These are phyloP conservation scores for Lecanoromycetidae sp. DNA, from an alignment of 2,329 filamentous ascomycete genomes.

Conservation along the genomic window DNA sequence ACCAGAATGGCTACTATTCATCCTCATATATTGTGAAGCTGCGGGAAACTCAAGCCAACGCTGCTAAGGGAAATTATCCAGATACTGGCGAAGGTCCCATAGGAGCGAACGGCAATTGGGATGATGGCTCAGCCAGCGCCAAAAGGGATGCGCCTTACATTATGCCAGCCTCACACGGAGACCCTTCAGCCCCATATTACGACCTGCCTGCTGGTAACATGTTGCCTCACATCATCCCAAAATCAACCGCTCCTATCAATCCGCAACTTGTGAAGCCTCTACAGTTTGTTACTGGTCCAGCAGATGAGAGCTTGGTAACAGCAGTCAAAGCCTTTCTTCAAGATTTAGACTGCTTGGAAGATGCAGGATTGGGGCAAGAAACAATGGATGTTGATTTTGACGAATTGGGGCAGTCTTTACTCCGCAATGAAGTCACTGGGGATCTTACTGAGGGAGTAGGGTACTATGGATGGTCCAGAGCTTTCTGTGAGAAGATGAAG, in stretches of 20 bases:
- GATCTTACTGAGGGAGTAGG: conserved; percentile 55
- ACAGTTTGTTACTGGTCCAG: conserved; percentile 56
- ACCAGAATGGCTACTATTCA: conserved; percentile 51
- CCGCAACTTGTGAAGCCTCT: conserved; percentile 59
- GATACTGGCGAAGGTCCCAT: conserved; percentile 22
- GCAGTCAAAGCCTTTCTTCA: conserved; percentile 60
- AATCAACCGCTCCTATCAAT: conserved; percentile 63
- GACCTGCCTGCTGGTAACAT: conserved; percentile 73
- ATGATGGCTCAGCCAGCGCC: background rate
- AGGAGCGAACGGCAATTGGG: conserved; percentile 11
- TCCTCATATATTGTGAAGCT: conserved; percentile 44
- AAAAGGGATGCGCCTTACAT: conserved; percentile 52
- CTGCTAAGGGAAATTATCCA: conserved; percentile 20
- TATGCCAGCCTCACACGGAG: conserved; percentile 67
- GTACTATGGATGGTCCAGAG: conserved; percentile 78
- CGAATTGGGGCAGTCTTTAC: conserved; percentile 58
- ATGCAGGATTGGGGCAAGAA: conserved; percentile 31
- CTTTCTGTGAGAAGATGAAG: conserved; percentile 74
- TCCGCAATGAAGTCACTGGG: conserved; percentile 54
- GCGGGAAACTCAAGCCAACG: conserved; percentile 43
- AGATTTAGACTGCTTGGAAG: conserved; percentile 58
- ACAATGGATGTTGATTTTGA: conserved; percentile 51
- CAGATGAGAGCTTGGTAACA: conserved; percentile 50
- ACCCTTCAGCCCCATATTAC: conserved; percentile 60
- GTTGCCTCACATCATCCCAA: conserved; percentile 64